These are phyloP conservation scores for Mortierella hygrophila DNA, from an alignment of 192 early-diverging fungal species.

Conservation along the genomic window DNA sequence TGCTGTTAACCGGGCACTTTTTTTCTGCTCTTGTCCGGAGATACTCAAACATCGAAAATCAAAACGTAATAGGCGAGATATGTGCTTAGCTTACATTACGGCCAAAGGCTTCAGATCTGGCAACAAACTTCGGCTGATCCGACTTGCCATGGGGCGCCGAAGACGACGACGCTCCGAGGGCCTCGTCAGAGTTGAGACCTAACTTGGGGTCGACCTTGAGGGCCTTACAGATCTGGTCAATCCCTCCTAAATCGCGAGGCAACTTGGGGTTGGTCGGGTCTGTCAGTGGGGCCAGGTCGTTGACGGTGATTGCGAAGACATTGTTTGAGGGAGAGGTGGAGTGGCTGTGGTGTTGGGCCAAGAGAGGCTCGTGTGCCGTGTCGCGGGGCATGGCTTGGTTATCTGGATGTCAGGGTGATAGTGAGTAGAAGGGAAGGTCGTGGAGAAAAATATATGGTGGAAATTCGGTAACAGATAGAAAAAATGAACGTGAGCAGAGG, in stretches of 20 bases:
- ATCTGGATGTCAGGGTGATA: neutral
- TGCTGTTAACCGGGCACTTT: neutral
- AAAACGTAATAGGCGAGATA: neutral
- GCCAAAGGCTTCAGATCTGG: slow-evolving; percentile 59
- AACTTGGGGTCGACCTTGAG: slow-evolving; percentile 71
- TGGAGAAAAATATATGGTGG: neutral
- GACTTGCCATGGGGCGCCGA: neutral
- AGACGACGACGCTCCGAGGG: neutral
- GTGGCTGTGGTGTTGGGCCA: slow-evolving; percentile 1
- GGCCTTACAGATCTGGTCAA: slow-evolving; percentile 66
- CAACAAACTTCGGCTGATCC: slow-evolving; percentile 44
- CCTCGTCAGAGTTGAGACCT: slow-evolving; percentile 69
- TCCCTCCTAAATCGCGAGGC: slow-evolving; percentile 71
- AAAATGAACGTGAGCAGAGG: neutral
- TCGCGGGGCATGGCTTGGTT: slow-evolving; percentile 10
- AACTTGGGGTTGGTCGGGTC: slow-evolving; percentile 75
- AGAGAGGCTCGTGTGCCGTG: slow-evolving; percentile 32
- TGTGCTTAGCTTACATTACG: slow-evolving; percentile 48
- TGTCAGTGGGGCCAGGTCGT: slow-evolving; percentile 68
- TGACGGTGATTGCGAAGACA: slow-evolving; percentile 61
- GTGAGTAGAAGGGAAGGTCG: neutral
- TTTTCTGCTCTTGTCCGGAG: neutral
- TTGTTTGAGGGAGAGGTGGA: neutral
- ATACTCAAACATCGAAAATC: neutral
- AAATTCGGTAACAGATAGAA: neutral